Evolutionary conservation across 208 protist species (phyloP), one percentile per base, ranked within the genome.

Genomic region (Phytomonas sp.): DNA sequence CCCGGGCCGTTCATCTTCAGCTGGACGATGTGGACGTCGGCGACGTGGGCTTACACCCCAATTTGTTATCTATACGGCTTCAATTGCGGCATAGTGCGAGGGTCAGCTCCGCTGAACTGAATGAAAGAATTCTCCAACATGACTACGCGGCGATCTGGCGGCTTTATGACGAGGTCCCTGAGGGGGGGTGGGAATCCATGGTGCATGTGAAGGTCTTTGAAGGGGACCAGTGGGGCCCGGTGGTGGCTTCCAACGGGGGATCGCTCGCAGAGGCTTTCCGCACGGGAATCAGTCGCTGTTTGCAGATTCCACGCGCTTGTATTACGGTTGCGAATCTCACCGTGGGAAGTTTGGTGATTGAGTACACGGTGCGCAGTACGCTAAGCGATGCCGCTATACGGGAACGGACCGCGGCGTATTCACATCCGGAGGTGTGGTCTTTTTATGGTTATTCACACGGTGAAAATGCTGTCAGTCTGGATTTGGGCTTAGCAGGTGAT

Each of bases 161-260:
- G n/a, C 70, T 85, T 34, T 85, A 85, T 67, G 72, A 71, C 42
- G 73, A 80, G 60, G 69, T 70, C 45, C 74, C 74, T 30, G 67
- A 74, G 14, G 40, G 40, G 19, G 40, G 40, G 12, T 2, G 3
- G 40, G 40, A 49, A 49, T 49, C 40, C 40, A 16, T 4, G 3
- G 40, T 81, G 70, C 77, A 60, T 23, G 60, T 71, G 30, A 76
- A 71, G 63, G 37, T 71, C 29, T 80, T 90, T 52, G 64, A 60
- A 37, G 79, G 83, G 30, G 82, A 87, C 59, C 83, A 81, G 68
- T 91, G 83, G 83, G 67, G 75, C 29, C 37, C 66, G 26, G 68
- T 88, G 23, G n/a, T 29, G 59, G 73, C 23, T 23, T 66, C 32
- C 60, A 40, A 34, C 29, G 37, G 32, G 29, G 29, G 29, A 23